These are phyloP conservation scores for Penicillium antarcticum DNA, from an alignment of 495 filamentous ascomycete genomes.

Conservation along the genomic window DNA sequence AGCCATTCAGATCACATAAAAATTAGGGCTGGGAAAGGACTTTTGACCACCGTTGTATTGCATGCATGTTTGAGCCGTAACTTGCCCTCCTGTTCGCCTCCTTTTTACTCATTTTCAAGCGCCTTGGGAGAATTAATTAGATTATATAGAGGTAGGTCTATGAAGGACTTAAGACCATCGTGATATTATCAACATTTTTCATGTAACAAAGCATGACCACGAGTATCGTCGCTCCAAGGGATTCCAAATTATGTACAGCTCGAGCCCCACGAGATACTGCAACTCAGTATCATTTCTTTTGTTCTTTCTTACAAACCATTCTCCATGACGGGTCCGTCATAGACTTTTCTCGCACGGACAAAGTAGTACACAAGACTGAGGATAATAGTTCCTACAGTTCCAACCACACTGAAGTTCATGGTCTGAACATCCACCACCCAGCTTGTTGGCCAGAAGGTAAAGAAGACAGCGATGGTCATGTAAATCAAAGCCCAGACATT, in stretches of 20 bases:
- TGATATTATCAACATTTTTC: too few species aligned
- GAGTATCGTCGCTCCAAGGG: too few species aligned
- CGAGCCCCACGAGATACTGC: neutral
- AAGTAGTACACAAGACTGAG: conserved; percentile 48
- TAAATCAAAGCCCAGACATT: conserved; percentile 39
- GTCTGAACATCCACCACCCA: conserved; percentile 27
- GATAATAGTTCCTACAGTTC: conserved; percentile 36
- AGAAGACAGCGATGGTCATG: conserved; percentile 46
- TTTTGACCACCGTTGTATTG: too few species aligned
- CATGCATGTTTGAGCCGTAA: too few species aligned
- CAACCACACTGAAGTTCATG: conserved; percentile 48
- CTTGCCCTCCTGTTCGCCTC: too few species aligned
- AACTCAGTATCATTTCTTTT: neutral
- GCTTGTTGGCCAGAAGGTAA: conserved; percentile 48
- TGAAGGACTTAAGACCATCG: too few species aligned
- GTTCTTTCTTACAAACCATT: conserved; percentile 9
- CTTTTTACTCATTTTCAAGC: too few species aligned
- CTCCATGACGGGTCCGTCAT: conserved; percentile 46
- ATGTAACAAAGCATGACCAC: too few species aligned
- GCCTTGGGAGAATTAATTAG: too few species aligned
- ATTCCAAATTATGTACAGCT: neutral
- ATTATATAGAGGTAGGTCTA: too few species aligned
- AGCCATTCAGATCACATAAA: too few species aligned
- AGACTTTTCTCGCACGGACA: conserved; percentile 36
- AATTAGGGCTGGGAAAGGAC: too few species aligned